A percentile compares a stretch with the other conserved stretches of the same genome.
These are phyloP conservation scores for Candida neerlandica DNA, from an alignment of 1,139 yeast species.

Conservation along the genomic window DNA sequence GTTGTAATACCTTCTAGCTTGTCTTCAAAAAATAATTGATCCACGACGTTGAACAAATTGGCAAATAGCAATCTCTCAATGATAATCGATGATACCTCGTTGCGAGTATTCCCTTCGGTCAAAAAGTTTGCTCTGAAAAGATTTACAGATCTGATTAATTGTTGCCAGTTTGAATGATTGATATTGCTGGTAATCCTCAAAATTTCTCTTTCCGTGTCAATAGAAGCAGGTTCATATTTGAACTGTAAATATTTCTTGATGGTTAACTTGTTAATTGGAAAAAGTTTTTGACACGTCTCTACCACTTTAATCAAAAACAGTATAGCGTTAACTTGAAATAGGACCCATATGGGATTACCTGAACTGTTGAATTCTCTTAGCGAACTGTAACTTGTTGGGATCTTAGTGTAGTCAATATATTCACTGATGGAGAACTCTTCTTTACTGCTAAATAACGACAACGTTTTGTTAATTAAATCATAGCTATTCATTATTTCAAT, in stretches of 20 bases:
- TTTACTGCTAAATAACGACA: conserved; percentile 14
- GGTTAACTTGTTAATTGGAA: conserved; percentile 44
- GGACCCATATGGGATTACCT: conserved; percentile 20
- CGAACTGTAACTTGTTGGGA: background rate
- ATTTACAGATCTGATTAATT: conserved; percentile 25
- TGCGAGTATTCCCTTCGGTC: conserved; percentile 18
- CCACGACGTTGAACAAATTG: conserved; percentile 37
- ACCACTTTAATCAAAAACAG: conserved; percentile 28
- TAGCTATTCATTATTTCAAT: conserved; percentile 34
- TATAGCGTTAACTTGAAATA: conserved; percentile 27
- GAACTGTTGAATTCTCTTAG: conserved; percentile 7
- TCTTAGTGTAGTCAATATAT: conserved; percentile 1
- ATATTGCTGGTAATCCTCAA: conserved; percentile 33
- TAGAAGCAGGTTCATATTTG: conserved; percentile 23
- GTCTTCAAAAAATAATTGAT: conserved; percentile 20
- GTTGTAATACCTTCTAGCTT: conserved; percentile 20
- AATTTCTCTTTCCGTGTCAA: conserved; percentile 29
- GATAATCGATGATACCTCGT: conserved; percentile 33
- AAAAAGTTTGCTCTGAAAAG: conserved; percentile 30
- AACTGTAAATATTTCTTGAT: conserved; percentile 36
- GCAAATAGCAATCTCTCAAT: conserved; percentile 42
- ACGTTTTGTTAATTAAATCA: conserved; percentile 31
- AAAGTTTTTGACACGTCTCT: conserved; percentile 43
- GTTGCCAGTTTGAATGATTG: conserved; percentile 34
- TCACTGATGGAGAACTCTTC: background rate